Evolutionary conservation across 495 filamentous ascomycete species (phyloP), one percentile per base, ranked within the genome.

Genomic region (Pseudoneurospora amorphoporcata): DNA sequence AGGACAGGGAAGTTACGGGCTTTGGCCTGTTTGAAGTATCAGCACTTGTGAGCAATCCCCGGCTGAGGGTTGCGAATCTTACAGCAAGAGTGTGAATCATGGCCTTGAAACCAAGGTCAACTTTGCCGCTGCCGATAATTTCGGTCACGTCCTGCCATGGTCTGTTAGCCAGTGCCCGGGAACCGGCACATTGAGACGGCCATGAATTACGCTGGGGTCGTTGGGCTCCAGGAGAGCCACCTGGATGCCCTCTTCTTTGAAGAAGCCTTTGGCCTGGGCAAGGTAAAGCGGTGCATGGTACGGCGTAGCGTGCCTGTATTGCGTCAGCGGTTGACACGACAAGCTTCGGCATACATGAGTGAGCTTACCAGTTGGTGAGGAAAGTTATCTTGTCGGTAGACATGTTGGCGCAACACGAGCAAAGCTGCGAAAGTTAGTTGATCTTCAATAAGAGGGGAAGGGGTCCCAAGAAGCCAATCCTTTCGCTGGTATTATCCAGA

Each of bases 401-500:
- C 88, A 90, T 91, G 76, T 81, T 89, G 84, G 77, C 73, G 79
- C 73, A 78, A 80, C 76, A 77, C 76, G 72, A 45, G 70, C 70
- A 73, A 75, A 68, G 68, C 80, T 82, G 73, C 72, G n/a, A 65
- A 45, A 73, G 80, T 83, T 73, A 82, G 82, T 77, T 71, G 78
- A 70, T 68, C 73, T 74, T 73, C 71, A 68, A 74, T 42, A 70
- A 69, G 74, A 77, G 39, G 75, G 72, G 77, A 76, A 79, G 80
- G 83, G 80, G 77, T 82, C 83, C 81, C 82, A 88, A 87, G 84
- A 87, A 88, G 89, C 89, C 90, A 89, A 87, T 91, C 87, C 89
- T 91, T 91, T 89, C 90, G 90, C 90, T 90, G 88, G 89, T 87
- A 92, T 92, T 91, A 90, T 90, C 90, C 89, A 90, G 90, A 91